Evolutionary conservation across 2,329 filamentous ascomycete species (phyloP), one percentile per base, ranked within the genome.

Genomic region (Plenodomus biglobosus): DNA sequence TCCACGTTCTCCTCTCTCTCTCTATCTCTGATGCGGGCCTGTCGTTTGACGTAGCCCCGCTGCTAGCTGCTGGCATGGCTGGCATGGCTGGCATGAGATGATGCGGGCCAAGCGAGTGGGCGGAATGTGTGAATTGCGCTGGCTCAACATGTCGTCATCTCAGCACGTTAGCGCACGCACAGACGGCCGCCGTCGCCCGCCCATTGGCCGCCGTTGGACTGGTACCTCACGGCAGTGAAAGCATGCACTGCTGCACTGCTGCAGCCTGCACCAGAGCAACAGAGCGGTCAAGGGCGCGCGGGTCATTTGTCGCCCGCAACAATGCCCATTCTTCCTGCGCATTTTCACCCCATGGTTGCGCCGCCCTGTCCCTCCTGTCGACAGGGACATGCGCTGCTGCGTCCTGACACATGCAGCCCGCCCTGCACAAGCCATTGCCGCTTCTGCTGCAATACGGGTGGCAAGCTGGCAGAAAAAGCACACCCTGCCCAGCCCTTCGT

Each of bases 191-290:
- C 35, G 36, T 35, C 40, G 40, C 19, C 37, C 43, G 44, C n/a
- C 45, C 45, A 59, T 59, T 59, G 56, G 56, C 39, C 24, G 48
- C 53, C 53, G 41, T 46, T 40, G 27, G 27, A 34, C n/a, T 39
- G 46, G 56, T 57, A 48, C 54, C 56, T 59, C 44, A 47, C 42
- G 39, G 50, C 30, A 42, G 48, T 42, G 43, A 44, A 48, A 37
- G 22, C 51, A 49, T 59, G 58, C 58, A 57, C n/a, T n/a, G n/a
- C n/a, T n/a, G n/a, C n/a, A n/a, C n/a, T n/a, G n/a, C n/a, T n/a
- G n/a, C n/a, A n/a, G n/a, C n/a, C n/a, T n/a, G 46, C 51, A 57
- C 53, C 53, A 58, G 51, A n/a, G n/a, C n/a, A n/a, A 53, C 55
- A 53, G 48, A 47, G 53, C 54, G 53, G 58, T 59, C 50, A 56